A percentile compares a stretch with the other conserved stretches of the same genome.
These are phyloP conservation scores for Agaricus blazei DNA, from an alignment of 768 basidiomycete genomes.

Conservation along the genomic window DNA sequence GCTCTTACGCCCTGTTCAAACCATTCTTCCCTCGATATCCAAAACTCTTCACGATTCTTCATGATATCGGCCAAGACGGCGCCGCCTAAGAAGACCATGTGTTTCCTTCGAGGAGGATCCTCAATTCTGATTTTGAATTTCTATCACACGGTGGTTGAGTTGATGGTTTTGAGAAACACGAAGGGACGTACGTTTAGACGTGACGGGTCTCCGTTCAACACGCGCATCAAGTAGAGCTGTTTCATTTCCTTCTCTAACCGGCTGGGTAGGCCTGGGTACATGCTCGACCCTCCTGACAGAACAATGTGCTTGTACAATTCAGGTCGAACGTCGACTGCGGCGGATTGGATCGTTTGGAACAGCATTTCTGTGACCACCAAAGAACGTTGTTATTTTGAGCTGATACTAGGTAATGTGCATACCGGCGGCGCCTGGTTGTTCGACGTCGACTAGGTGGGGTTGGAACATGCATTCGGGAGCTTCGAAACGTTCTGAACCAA, in stretches of 20 bases:
- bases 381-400: neutral
- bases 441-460: conserved; percentile 93
- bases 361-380: conserved; percentile 70
- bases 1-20: conserved; percentile 81
- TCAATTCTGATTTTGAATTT: conserved; percentile 99
- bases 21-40: conserved; percentile 95
- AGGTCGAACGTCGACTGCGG: conserved; percentile 82
- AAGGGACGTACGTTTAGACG: conserved; percentile 71
- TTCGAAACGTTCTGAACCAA: conserved; percentile 97
- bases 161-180: neutral
- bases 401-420: conserved; percentile 15
- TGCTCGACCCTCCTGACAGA: conserved; percentile 94
- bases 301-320: conserved; percentile 99
- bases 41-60: conserved; percentile 92
- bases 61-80: conserved; percentile 99
- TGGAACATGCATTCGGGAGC: conserved; percentile 99
- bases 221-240: conserved; percentile 92
- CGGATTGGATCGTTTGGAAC: conserved; percentile 90
- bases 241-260: conserved; percentile 99
- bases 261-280: conserved; percentile 98
- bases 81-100: conserved; percentile 99
- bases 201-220: conserved; percentile 76
- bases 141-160: conserved; percentile 34
- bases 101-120: conserved; percentile 95
- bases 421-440: conserved; percentile 96